These are phyloP conservation scores for Bryoerythrophyllum caledonicum DNA, from an alignment of 225 moss, liverwort and hornwort species.

Conservation along the genomic window DNA sequence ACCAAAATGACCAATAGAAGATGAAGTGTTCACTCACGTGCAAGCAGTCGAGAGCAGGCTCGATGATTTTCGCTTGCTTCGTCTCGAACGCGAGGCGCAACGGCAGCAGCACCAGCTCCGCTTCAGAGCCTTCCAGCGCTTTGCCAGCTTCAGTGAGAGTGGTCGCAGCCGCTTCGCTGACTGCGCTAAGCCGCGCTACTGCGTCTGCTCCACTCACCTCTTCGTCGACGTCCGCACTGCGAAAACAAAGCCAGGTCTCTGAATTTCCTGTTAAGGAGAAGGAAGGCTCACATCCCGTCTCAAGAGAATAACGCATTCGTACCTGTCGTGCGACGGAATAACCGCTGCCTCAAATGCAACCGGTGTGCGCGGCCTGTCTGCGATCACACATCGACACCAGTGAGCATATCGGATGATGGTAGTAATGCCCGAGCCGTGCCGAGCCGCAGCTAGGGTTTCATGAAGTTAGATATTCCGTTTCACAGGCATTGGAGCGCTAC, in stretches of 20 bases:
- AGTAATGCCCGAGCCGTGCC: neutral
- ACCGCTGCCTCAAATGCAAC: conserved; percentile 14
- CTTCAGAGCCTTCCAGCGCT: conserved; percentile 81
- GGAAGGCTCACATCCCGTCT: no score
- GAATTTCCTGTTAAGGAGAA: no score
- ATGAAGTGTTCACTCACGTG: conserved; percentile 55
- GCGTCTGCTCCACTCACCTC: no score
- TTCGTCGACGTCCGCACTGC: conserved; percentile 25
- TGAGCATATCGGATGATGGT: neutral
- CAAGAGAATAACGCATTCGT: conserved; percentile 9
- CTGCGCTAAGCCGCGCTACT: conserved; percentile 3
- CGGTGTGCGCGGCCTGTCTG: conserved; percentile 25
- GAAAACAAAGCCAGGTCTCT: neutral
- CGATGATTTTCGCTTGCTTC: conserved; percentile 84
- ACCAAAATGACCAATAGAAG: neutral
- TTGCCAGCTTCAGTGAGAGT: conserved; percentile 88
- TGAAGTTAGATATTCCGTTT: no score
- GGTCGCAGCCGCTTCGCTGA: conserved; percentile 64
- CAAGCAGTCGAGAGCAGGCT: conserved; percentile 90
- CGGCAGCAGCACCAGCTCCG: conserved; percentile 85
- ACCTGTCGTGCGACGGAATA: conserved; percentile 28
- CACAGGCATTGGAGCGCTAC: no score
- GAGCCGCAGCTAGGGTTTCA: neutral
- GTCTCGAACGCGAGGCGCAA: conserved; percentile 94
- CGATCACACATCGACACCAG: neutral